Evolutionary conservation across 129 eudicot species (phyloP).

Genomic region (Helichrysum umbraculigerum): DNA sequence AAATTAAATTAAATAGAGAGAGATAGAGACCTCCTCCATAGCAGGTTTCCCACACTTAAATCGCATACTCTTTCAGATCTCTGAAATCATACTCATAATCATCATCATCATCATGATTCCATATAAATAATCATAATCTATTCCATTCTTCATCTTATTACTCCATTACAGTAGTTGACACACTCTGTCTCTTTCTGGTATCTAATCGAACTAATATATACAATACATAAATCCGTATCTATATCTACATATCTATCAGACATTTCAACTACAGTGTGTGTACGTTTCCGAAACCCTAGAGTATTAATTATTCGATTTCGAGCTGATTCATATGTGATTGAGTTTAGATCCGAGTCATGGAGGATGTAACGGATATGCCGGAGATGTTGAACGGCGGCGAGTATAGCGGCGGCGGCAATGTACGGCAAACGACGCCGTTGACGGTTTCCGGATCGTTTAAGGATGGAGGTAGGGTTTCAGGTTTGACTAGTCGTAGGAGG

Average conservation of each 20-base stretch:
- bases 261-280: constrained; percentile 4
- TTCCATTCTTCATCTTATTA: constrained; percentile 11
- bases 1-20: constrained; percentile 18
- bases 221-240: not conserved
- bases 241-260: not conserved
- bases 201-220: constrained; percentile 7
- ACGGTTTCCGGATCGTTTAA: constrained; percentile 58
- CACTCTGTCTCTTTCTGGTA: constrained; percentile 25
- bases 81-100: not conserved
- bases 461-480: constrained; percentile 47
- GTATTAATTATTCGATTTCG: constrained; percentile 13
- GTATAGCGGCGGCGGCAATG: constrained; percentile 55
- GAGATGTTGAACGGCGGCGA: constrained; percentile 40
- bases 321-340: constrained; percentile 44
- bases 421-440: constrained; percentile 45
- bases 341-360: constrained; percentile 67
- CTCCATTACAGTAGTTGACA: constrained; percentile 7
- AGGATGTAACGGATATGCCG: constrained; percentile 43
- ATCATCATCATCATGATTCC: too few relatives aligned
- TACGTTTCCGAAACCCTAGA: constrained; percentile 39
- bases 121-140: not conserved
- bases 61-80: constrained; percentile 19
- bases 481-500: constrained; percentile 52
- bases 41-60: not conserved
- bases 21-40: not conserved